These are phyloP conservation scores for Coemansia furcata DNA, from an alignment of 192 early-diverging fungal species.

Conservation along the genomic window DNA sequence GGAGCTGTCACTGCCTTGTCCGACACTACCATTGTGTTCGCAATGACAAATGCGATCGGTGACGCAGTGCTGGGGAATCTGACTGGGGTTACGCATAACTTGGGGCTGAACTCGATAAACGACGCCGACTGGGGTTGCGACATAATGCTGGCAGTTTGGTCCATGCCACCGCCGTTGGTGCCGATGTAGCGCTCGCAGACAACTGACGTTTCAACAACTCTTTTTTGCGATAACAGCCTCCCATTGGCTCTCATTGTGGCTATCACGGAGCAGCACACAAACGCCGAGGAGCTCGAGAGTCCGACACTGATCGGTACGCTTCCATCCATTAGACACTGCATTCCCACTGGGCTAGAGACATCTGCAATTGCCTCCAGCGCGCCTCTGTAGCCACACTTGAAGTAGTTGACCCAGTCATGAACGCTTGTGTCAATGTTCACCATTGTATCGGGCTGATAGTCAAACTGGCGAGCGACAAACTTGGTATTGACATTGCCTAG, in stretches of 20 bases:
- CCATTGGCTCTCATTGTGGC: conserved; percentile 50
- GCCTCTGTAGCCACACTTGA: conserved; percentile 75
- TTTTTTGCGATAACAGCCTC: conserved; percentile 11
- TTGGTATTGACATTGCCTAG: conserved; percentile 14
- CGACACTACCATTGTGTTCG: conserved; percentile 80
- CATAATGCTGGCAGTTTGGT: conserved; percentile 88
- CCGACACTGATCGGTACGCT: conserved; percentile 81
- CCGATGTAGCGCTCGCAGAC: conserved; percentile 77
- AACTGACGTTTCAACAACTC: conserved; percentile 67
- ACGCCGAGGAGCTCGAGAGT: conserved; percentile 81
- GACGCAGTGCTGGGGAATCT: conserved; percentile 59
- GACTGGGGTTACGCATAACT: conserved; percentile 60
- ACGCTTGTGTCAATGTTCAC: conserved; percentile 63
- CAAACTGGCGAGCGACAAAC: conserved; percentile 9
- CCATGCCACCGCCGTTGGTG: conserved; percentile 74
- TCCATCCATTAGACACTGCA: conserved; percentile 73
- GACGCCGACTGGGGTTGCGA: conserved; percentile 64
- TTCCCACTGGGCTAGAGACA: conserved; percentile 29
- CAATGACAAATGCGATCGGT: conserved; percentile 75
- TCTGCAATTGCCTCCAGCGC: conserved; percentile 33
- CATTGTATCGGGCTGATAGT: conserved; percentile 10
- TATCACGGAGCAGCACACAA: conserved; percentile 75
- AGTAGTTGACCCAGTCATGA: conserved; percentile 84
- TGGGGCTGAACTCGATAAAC: conserved; percentile 82
- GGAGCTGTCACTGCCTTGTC: conserved; percentile 89